A percentile compares a stretch with the other conserved stretches of the same genome.
phyloP scores from a whole-genome alignment of 306 rosid genomes.

The apple (Malus domestica) region ASM211411v1 NC_041800.1:17528001-17528500 shows the following conservation, averaged over 20 bases:
- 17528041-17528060: neutral
- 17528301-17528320: conserved; percentile 14
- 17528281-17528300: conserved; percentile 23
- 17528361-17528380: conserved; percentile 32
- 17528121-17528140: neutral
- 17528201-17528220: conserved; percentile 94
- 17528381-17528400: conserved; percentile 14
- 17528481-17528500: conserved; percentile 30
- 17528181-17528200: conserved; percentile 86
- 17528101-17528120: neutral
- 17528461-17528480: conserved; percentile 28
- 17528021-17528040: too few species aligned
- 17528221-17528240: conserved; percentile 71
- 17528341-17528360: conserved; percentile 33
- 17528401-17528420: conserved; percentile 12
- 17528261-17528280: conserved; percentile 18
- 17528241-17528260: conserved; percentile 18
- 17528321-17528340: conserved; percentile 22
- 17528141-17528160: conserved; percentile 71
- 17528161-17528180: conserved; percentile 87
- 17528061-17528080: neutral
- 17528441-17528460: conserved; percentile 21
- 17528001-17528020: too few species aligned
- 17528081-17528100: conserved; percentile 13
- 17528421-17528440: conserved; percentile 40